Evolutionary conservation across 2,329 filamentous ascomycete species (phyloP).

Genomic region (Diplodia sapinea): DNA sequence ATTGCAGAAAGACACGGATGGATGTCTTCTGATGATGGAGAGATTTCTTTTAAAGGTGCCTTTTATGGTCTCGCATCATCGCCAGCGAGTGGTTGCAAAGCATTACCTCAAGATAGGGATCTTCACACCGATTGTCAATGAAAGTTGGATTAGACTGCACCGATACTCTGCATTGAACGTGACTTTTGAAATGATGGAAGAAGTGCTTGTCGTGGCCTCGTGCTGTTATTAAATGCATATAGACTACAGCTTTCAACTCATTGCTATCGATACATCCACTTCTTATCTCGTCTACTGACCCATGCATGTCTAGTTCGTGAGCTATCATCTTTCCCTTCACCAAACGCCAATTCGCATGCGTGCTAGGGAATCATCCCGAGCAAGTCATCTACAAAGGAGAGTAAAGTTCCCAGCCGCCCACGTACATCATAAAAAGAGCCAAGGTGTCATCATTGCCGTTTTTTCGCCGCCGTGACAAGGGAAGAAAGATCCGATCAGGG

Average conservation of each 20-base stretch:
- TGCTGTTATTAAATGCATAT: background rate
- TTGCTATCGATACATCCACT: too few species aligned
- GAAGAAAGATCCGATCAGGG: constrained; percentile 38
- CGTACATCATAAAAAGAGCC: background rate
- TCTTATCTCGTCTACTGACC: background rate
- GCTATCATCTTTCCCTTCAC: background rate
- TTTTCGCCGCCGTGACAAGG: too few species aligned
- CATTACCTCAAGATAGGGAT: constrained; percentile 21
- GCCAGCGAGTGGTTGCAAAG: constrained; percentile 22
- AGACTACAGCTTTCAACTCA: too few species aligned
- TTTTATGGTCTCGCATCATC: constrained; percentile 22
- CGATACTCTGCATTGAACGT: background rate
- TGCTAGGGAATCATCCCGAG: background rate
- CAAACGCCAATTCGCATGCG: constrained; percentile 16
- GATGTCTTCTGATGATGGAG: constrained; percentile 8
- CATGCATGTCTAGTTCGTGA: background rate
- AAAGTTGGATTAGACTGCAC: constrained; percentile 26
- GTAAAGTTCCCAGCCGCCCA: background rate
- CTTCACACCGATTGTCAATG: constrained; percentile 20
- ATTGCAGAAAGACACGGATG: constrained; percentile 1
- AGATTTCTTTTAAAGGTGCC: constrained; percentile 17
- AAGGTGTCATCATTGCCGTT: background rate
- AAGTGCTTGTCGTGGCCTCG: background rate
- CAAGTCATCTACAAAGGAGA: background rate
- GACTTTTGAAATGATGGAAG: background rate